Conservation (phyloP, 192 early-diverging fungal species). For the Podila epigama region DNA sequence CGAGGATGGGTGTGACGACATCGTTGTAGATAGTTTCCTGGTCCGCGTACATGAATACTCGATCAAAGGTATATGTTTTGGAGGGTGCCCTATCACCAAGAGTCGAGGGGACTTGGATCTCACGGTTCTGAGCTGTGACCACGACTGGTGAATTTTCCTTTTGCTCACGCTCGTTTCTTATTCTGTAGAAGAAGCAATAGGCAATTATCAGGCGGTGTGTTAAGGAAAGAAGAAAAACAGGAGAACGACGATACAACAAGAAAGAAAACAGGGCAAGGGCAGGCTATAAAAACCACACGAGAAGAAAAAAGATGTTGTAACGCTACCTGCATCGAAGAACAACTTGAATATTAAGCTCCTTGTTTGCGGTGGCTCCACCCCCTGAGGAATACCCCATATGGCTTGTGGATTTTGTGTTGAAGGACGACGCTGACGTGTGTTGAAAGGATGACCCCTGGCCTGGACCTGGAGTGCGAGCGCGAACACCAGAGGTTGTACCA, state of each 20-base stretch:
- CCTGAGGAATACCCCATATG: not conserved
- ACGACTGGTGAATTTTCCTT: slow-evolving; percentile 68
- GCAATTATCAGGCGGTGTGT: not conserved
- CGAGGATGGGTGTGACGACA: slow-evolving; percentile 80
- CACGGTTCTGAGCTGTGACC: slow-evolving; percentile 66
- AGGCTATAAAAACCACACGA: not conserved
- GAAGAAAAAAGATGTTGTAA: not conserved
- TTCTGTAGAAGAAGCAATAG: slow-evolving; percentile 24
- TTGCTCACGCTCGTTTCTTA: slow-evolving; percentile 68
- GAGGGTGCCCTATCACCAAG: slow-evolving; percentile 57
- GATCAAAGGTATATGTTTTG: slow-evolving; percentile 89
- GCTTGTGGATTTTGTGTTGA: not conserved
- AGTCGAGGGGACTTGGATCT: slow-evolving; percentile 65
- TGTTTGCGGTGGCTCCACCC: slow-evolving; percentile 23
- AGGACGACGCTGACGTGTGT: not conserved
- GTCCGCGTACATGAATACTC: slow-evolving; percentile 80
- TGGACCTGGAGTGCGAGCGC: not conserved
- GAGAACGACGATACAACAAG: not conserved
- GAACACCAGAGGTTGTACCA: not conserved
- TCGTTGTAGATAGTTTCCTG: slow-evolving; percentile 86
- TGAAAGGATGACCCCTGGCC: not conserved
- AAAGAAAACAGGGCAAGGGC: not conserved
- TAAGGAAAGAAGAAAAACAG: not conserved
- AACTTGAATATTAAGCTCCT: slow-evolving; percentile 84
- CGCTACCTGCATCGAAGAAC: slow-evolving; percentile 78